phyloP scores from a whole-genome alignment of 2,329 filamentous ascomycete genomes.

The Polychaeton citri region DNA sequence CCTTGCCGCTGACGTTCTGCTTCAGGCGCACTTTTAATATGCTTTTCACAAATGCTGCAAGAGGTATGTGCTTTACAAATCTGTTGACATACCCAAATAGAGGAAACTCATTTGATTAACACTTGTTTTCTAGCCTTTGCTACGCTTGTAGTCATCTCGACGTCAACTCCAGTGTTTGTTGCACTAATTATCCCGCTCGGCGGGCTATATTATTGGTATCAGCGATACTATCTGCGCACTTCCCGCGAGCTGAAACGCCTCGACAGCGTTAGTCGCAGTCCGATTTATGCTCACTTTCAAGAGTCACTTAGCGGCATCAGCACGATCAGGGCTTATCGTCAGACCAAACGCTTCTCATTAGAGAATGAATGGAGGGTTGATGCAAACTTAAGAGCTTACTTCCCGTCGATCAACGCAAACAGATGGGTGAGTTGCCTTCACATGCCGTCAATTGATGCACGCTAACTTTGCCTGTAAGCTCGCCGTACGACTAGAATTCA shows the following conservation, averaged over 20 bases:
- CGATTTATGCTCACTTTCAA: constrained; percentile 97
- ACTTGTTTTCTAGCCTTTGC: constrained; percentile 41
- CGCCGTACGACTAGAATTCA: constrained; percentile 85
- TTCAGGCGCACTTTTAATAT: constrained; percentile 81
- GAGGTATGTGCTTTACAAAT: constrained; percentile 25
- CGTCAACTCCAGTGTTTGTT: constrained; percentile 67
- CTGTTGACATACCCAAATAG: background rate
- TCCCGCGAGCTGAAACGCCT: constrained; percentile 93
- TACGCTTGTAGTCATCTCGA: constrained; percentile 74
- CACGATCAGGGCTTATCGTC: constrained; percentile 88
- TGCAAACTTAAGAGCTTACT: constrained; percentile 85
- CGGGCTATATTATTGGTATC: constrained; percentile 78
- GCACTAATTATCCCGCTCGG: constrained; percentile 68
- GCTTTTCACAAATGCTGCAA: constrained; percentile 41
- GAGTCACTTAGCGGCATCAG: constrained; percentile 88
- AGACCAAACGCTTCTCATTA: constrained; percentile 71
- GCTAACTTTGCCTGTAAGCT: no score
- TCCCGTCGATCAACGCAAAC: constrained; percentile 80
- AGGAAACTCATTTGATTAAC: no score
- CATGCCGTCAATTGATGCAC: no score
- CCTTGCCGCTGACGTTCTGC: background rate
- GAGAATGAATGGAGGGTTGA: constrained; percentile 98
- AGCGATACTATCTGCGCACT: constrained; percentile 91
- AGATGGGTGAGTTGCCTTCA: constrained; percentile 45
- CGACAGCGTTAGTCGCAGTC: constrained; percentile 88